Base-by-base conservation (phyloP, 1,284 basidiomycete species). In the Lentinula novae-zelandiae region DNA sequence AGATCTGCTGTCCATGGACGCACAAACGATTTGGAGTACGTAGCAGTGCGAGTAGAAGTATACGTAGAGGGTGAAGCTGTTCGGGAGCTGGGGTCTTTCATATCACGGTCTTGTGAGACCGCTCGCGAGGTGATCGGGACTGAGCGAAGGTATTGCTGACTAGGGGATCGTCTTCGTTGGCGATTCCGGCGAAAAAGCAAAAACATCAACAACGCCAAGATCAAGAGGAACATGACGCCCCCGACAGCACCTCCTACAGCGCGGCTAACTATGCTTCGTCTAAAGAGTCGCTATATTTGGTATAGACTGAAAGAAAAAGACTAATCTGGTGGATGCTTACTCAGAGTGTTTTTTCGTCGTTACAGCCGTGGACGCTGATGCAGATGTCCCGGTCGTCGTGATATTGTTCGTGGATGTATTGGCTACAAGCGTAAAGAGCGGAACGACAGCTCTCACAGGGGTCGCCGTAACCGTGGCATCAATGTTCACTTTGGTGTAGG, bases 1-100 rank as follows among this genome's bases (percentile, higher is more conserved):
- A 76, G 79, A 9, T 66, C 89, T 20, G 78, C 82, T 0, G 86
- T 79, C 69, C 85, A 86, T 62, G 68, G 46, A 15, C 34, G 34
- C 39, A 20, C 33, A 20, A 36, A 56, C 5, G 53, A 5, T 40
- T 38, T 42, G 22, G 36, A n/a, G 13, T 27, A 40, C 5, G 48
- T 42, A 9, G 33, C 42, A 10, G 53, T 38, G 5, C 39, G 53
- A 33, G 31, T 46, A 15, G 51, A 49, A 20, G 52, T 53, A 54
- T 54, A 38, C 2, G 52, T 31, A 13, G 58, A 44, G 5, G 52
- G 48, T 39, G 34, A 39, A 5, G 46, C 33, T 17, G 44, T 22
- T 40, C 40, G 33, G 42, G 44, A 42, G 38, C n/a, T 54, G 39
- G 39, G 3, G 9, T 40, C 38, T 42, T 42, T 54, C 17, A 34